A percentile compares a stretch with the other conserved stretches of the same genome.
Conservation (phyloP, 441 rosid species). For the Adansonia rubrostipa region DNA sequence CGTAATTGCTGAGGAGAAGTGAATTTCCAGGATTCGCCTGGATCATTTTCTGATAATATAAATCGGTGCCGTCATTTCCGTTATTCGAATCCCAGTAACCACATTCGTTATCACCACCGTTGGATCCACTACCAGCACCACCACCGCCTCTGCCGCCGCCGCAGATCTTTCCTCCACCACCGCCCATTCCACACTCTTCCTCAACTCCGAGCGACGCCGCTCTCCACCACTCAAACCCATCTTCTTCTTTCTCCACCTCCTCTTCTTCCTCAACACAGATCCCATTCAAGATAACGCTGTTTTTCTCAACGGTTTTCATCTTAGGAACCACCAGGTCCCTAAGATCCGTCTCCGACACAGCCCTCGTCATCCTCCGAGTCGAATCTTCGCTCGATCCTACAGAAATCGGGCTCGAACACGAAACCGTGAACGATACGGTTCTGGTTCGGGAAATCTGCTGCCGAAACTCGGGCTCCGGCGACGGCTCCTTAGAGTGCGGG, state of each 20-base stretch:
- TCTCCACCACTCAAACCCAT: slow-evolving; percentile 29
- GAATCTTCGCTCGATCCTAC: slow-evolving; percentile 33
- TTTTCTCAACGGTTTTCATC: slow-evolving; percentile 24
- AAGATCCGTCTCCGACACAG: slow-evolving; percentile 67
- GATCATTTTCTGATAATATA: slow-evolving; percentile 73
- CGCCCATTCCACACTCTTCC: slow-evolving; percentile 38
- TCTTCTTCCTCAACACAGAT: slow-evolving; percentile 43
- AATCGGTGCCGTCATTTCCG: slow-evolving; percentile 48
- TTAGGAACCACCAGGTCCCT: slow-evolving; percentile 39
- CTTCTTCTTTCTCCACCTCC: slow-evolving; percentile 45
- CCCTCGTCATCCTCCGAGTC: slow-evolving; percentile 46
- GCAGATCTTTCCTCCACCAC: slow-evolving; percentile 56
- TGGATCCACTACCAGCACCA: slow-evolving; percentile 43
- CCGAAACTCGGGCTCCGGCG: slow-evolving; percentile 44
- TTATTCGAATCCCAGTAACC: slow-evolving; percentile 36
- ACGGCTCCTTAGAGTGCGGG: slow-evolving; percentile 51
- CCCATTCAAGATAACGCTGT: slow-evolving; percentile 29
- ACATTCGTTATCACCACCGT: slow-evolving; percentile 39
- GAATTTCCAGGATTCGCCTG: slow-evolving; percentile 75
- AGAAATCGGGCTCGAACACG: slow-evolving; percentile 44
- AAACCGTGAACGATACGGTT: slow-evolving; percentile 38
- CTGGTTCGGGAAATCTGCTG: slow-evolving; percentile 43
- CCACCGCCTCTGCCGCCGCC: slow-evolving; percentile 48
- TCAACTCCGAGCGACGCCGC: slow-evolving; percentile 36
- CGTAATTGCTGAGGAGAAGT: slow-evolving; percentile 75